Evolutionary conservation across 78 protist genomes (phyloP).

Genomic region (slime mould (Dictyostelium discoideum)): DNA sequence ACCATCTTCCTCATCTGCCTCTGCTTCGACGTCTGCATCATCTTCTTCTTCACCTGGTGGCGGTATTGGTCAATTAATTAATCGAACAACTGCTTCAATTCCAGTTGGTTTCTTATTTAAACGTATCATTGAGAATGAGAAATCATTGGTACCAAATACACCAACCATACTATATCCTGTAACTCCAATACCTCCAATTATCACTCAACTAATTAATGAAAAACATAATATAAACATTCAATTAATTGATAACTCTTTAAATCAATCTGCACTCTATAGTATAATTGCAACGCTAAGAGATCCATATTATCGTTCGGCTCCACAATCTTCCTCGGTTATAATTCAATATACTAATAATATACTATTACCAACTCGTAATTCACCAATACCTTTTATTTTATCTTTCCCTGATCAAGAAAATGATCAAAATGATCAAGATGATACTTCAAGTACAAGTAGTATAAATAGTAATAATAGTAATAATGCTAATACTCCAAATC

Average conservation of each 20-base stretch:
- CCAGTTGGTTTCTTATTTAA: conserved; percentile 36
- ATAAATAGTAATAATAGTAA: neutral
- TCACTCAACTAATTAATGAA: conserved; percentile 10
- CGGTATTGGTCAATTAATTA: neutral
- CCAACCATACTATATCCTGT: conserved; percentile 41
- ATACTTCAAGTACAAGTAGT: neutral
- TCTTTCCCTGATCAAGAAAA: neutral
- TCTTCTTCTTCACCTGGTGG: neutral
- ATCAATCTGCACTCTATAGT: neutral
- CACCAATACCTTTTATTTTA: conserved; percentile 40
- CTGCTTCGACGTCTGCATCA: neutral
- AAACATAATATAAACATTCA: neutral
- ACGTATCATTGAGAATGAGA: neutral
- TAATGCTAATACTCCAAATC: neutral
- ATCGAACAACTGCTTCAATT: neutral
- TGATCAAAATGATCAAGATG: neutral
- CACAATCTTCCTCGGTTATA: no score
- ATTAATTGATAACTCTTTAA: neutral
- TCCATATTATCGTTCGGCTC: neutral
- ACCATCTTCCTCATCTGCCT: neutral
- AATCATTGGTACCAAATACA: neutral
- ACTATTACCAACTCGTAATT: conserved; percentile 16
- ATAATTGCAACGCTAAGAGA: neutral
- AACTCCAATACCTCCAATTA: conserved; percentile 23
- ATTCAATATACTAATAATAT: conserved; percentile 16